phyloP scores from a whole-genome alignment of 108 stramenopile species.

The Pseudonitzschia pungens region DNA sequence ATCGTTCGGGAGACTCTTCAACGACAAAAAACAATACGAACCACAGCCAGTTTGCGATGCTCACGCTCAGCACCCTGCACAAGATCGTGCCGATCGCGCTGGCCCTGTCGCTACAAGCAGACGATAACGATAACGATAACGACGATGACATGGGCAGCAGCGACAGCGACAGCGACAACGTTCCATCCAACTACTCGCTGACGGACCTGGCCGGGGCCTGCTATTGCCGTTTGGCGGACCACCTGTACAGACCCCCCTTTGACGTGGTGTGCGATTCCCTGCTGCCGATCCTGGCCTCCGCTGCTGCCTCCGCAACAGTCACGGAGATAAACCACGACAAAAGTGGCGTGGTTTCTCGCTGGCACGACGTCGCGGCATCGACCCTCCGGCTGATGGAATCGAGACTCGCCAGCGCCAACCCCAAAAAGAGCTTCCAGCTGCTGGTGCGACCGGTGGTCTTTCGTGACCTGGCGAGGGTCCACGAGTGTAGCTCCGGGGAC shows the following conservation, averaged over 20 bases:
- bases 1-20: conserved; percentile 6
- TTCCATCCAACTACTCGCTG: neutral
- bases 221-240: conserved; percentile 30
- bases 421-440: conserved; percentile 45
- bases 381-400: conserved; percentile 25
- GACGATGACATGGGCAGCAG: neutral
- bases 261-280: conserved; percentile 38
- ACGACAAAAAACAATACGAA: neutral
- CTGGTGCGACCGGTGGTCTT: conserved; percentile 17
- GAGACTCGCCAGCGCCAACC: conserved; percentile 29
- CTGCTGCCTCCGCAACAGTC: neutral
- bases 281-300: conserved; percentile 17
- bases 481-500: too few species aligned
- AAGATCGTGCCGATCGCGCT: conserved; percentile 40
- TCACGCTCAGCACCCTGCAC: conserved; percentile 36
- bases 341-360: neutral
- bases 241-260: conserved; percentile 38
- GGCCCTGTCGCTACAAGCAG: conserved; percentile 8
- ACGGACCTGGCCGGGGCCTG: neutral
- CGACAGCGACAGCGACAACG: neutral
- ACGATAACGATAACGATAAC: neutral
- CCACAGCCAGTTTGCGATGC: neutral
- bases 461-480: conserved; percentile 13
- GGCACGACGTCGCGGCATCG: conserved; percentile 6
- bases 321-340: neutral